These are phyloP conservation scores for Fraxinus americana DNA, from an alignment of 257 asterid species.

Conservation along the genomic window DNA sequence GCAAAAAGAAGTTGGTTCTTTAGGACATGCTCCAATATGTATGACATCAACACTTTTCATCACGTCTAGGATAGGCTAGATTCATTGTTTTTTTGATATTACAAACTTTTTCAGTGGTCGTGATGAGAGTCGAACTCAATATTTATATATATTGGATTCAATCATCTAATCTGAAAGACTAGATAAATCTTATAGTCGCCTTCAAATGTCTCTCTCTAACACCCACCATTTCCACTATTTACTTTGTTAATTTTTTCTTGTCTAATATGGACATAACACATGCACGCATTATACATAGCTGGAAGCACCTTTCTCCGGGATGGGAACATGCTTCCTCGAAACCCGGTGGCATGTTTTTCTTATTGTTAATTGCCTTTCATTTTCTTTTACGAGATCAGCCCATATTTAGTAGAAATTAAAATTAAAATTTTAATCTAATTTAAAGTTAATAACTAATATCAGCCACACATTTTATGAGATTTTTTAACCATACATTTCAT, in stretches of 20 bases:
- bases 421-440: too few species aligned
- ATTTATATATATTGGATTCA: too few species aligned
- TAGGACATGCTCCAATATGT: not conserved
- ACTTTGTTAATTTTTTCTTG: not conserved
- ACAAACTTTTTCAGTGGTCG: too few species aligned
- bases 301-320: conserved; percentile 27
- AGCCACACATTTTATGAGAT: too few species aligned
- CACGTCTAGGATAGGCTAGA: too few species aligned
- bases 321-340: conserved; percentile 44
- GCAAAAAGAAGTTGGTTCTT: not conserved
- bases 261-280: conserved; percentile 22
- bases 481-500: too few species aligned
- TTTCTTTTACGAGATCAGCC: not conserved
- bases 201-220: not conserved
- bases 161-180: not conserved
- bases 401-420: too few species aligned
- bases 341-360: conserved; percentile 27
- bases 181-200: not conserved
- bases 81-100: too few species aligned
- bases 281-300: conserved; percentile 17
- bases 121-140: too few species aligned
- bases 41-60: too few species aligned
- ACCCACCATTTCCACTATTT: not conserved
- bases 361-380: not conserved
- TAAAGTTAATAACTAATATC: too few species aligned